Percentiles rank a stretch among this genome's conserved stretches.
phyloP scores from a whole-genome alignment of 768 basidiomycete genomes.

The Naganishia onofrii region DNA sequence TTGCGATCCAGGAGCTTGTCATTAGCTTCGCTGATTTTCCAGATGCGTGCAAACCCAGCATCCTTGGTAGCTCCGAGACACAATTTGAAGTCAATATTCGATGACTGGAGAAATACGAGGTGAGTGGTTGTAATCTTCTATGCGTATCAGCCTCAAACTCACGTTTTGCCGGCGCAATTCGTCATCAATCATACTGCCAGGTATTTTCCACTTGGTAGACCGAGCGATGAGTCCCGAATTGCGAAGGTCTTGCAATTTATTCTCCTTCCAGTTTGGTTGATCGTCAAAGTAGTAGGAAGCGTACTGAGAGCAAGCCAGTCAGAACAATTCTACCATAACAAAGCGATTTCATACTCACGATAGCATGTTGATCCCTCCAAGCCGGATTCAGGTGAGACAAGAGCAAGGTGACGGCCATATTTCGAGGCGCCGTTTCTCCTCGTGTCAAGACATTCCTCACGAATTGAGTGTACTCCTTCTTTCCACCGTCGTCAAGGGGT shows the following conservation, averaged over 20 bases:
- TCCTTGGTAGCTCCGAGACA: constrained; percentile 86
- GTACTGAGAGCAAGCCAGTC: not conserved
- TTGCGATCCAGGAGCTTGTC: constrained; percentile 81
- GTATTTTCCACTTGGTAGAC: constrained; percentile 68
- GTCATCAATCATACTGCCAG: constrained; percentile 79
- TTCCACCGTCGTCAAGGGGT: constrained; percentile 92
- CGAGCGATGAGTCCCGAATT: constrained; percentile 13
- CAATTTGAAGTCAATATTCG: constrained; percentile 92
- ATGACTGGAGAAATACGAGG: constrained; percentile 62
- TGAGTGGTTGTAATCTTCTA: not conserved
- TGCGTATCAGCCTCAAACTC: constrained; percentile 49
- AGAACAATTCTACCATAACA: not conserved
- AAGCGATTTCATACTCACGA: constrained; percentile 52
- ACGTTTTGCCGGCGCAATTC: constrained; percentile 95
- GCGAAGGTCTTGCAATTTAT: constrained; percentile 16
- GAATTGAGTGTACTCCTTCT: constrained; percentile 88
- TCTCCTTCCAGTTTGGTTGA: constrained; percentile 66
- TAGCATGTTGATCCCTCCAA: constrained; percentile 70
- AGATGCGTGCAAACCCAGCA: constrained; percentile 76
- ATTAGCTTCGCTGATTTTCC: constrained; percentile 60
- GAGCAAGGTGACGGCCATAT: constrained; percentile 82
- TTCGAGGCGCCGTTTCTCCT: constrained; percentile 86
- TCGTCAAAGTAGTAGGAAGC: constrained; percentile 53
- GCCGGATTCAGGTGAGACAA: constrained; percentile 73
- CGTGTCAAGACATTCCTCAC: constrained; percentile 95